Evolutionary conservation across 2,329 filamentous ascomycete species (phyloP).

Genomic region (Fusarium pininemorale): DNA sequence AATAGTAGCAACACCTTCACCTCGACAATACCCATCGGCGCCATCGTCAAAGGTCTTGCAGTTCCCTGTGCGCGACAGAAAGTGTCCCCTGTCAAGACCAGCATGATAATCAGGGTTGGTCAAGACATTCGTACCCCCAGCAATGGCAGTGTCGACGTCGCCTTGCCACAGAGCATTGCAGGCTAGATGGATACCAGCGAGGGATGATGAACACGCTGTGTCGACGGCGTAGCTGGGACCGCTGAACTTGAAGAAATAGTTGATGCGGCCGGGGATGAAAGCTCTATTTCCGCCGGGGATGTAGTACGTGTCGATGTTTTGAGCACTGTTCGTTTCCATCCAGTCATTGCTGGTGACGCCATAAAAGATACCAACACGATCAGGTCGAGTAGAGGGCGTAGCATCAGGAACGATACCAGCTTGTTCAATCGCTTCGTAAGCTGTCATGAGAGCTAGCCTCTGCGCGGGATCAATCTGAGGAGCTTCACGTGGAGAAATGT

Average conservation of each 20-base stretch:
- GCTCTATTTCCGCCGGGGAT: conserved; percentile 57
- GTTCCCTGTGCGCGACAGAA: conserved; percentile 61
- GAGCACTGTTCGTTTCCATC: conserved; percentile 78
- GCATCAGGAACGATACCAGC: conserved; percentile 71
- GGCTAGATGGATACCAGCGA: conserved; percentile 74
- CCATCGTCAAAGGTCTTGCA: conserved; percentile 64
- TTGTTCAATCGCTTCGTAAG: conserved; percentile 75
- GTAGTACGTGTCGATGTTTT: conserved; percentile 69
- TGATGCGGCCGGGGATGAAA: conserved; percentile 69
- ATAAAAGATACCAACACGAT: conserved; percentile 76
- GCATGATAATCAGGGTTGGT: conserved; percentile 73
- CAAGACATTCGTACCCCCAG: conserved; percentile 76
- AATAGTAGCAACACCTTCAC: conserved; percentile 58
- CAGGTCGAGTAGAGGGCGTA: conserved; percentile 66
- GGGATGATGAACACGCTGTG: conserved; percentile 80
- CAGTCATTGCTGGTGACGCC: conserved; percentile 82
- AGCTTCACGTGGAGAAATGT: conserved; percentile 65
- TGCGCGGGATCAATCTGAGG: conserved; percentile 70
- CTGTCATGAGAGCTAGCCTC: conserved; percentile 70
- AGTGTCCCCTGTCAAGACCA: conserved; percentile 71
- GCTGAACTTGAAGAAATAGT: conserved; percentile 81
- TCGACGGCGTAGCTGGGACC: conserved; percentile 78
- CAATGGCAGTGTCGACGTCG: conserved; percentile 83
- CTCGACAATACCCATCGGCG: conserved; percentile 67
- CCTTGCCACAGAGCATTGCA: conserved; percentile 75